Conservation (phyloP, 2,329 filamentous ascomycete species). For the Fusarium sp. region DNA sequence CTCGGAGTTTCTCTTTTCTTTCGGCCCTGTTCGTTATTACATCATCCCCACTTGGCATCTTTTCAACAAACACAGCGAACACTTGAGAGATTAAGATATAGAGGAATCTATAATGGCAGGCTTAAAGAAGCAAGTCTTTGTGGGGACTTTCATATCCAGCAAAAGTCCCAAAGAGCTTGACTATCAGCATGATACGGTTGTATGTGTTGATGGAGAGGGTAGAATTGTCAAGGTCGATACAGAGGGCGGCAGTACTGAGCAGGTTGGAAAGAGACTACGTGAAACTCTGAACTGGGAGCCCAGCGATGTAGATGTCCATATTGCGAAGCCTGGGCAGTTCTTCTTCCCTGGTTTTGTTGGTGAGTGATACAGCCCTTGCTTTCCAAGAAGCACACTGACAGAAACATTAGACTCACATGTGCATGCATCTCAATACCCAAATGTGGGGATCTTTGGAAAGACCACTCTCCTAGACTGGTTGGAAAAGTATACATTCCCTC, state of each 20-base stretch:
- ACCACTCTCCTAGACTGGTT: constrained; percentile 94
- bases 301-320: constrained; percentile 49
- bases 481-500: constrained; percentile 91
- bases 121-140: constrained; percentile 55
- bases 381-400: constrained; percentile 9
- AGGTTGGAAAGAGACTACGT: constrained; percentile 46
- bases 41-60: neutral
- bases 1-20: neutral
- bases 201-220: constrained; percentile 60
- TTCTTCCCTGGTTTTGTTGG: constrained; percentile 87
- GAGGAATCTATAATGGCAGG: constrained; percentile 15
- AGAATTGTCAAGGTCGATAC: constrained; percentile 59
- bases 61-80: neutral
- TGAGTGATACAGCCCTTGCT: constrained; percentile 46
- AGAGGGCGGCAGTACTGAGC: constrained; percentile 44
- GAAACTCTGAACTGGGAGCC: constrained; percentile 55
- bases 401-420: constrained; percentile 81
- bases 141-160: constrained; percentile 65
- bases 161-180: constrained; percentile 57
- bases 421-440: constrained; percentile 94
- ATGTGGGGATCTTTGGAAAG: constrained; percentile 91
- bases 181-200: constrained; percentile 58
- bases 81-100: neutral
- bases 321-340: constrained; percentile 64
- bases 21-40: neutral